Evolutionary conservation across 2,329 filamentous ascomycete species (phyloP), one percentile per base, ranked within the genome.

Genomic region (Venturiaceae sp.): DNA sequence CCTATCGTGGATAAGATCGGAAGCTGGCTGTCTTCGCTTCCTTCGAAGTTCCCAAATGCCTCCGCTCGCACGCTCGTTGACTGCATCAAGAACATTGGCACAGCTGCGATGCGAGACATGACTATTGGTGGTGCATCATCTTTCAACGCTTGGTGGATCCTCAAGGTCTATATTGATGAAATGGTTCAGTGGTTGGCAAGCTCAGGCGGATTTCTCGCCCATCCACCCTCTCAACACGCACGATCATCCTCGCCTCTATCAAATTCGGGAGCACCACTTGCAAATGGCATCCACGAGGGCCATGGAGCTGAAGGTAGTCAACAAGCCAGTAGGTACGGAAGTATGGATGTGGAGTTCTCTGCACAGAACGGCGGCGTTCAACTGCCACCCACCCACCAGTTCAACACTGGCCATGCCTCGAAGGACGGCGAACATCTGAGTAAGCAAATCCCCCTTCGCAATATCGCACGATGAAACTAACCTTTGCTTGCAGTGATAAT

Each of bases 81-180:
- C 72, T 90, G 85, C 63, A 85, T 92, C 41, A 86, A 90, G 64
- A 81, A 85, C 26, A 77, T 94, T 23, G 86, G 88, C 13, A 90
- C 87, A 7, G 84, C 87, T 21, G 86, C 89, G 19, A 83, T 94
- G 76, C 81, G 90, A 58, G 90, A 95, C 65, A 81, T 95, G 59
- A 94, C 89, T 0, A 84, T 94, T 55, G 80, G 83, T 41, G 85
- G 88, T 63, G 88, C 87, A 19, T 84, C 86, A 67, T 92, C 87
- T 67, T 95, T 92, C 67, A 87, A 88, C n/a, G 86, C 88, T 5
- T 95, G 90, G 90, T 94, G 89, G 89, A 88, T 96, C 60, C 91
- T 91, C 3, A 96, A 96, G 70, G 92, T 92, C 60, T 97, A 92
- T 80, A 83, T 96, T 56, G 92, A 96, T 67, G 92, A 97, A 74